Percentiles rank a stretch among this genome's conserved stretches.
These are phyloP conservation scores for Leccinum subtestaceum DNA, from an alignment of 768 basidiomycete species.

Conservation along the genomic window DNA sequence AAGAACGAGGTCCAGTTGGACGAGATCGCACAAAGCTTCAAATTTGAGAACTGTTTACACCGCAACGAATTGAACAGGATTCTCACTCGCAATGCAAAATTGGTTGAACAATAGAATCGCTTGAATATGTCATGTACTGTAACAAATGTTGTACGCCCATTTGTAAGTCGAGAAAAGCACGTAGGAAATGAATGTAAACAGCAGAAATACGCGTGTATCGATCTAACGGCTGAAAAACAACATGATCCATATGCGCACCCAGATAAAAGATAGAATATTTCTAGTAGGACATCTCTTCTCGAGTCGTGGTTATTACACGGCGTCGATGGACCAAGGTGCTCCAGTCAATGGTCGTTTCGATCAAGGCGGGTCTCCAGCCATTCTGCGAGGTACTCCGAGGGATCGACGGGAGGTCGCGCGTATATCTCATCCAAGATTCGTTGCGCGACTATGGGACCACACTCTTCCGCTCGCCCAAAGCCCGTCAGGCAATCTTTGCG, in stretches of 20 bases:
- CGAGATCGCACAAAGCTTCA: conserved; percentile 71
- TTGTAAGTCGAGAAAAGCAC: not conserved
- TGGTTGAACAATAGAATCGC: not conserved
- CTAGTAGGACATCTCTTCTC: not conserved
- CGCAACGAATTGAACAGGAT: conserved; percentile 63
- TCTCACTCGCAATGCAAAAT: conserved; percentile 41
- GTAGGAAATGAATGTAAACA: not conserved
- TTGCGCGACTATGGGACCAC: conserved; percentile 54
- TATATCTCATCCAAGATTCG: conserved; percentile 53
- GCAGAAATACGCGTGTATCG: not conserved
- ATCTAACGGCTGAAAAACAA: not conserved
- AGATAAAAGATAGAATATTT: not conserved
- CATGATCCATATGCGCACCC: not conserved
- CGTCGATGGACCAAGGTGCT: not conserved
- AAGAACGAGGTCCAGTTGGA: conserved; percentile 63
- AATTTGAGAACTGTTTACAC: conserved; percentile 65
- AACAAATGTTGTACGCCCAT: not conserved
- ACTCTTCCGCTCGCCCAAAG: conserved; percentile 77
- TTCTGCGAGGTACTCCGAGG: conserved; percentile 32
- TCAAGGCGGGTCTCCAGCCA: conserved; percentile 43
- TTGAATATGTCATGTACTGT: not conserved
- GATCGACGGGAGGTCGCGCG: conserved; percentile 29
- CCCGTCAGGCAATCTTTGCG: conserved; percentile 67
- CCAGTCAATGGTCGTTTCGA: conserved; percentile 18
- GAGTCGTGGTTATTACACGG: not conserved